These are phyloP conservation scores for Pichia kudriavzevii DNA, from an alignment of 1,139 yeast genomes.

Conservation along the genomic window DNA sequence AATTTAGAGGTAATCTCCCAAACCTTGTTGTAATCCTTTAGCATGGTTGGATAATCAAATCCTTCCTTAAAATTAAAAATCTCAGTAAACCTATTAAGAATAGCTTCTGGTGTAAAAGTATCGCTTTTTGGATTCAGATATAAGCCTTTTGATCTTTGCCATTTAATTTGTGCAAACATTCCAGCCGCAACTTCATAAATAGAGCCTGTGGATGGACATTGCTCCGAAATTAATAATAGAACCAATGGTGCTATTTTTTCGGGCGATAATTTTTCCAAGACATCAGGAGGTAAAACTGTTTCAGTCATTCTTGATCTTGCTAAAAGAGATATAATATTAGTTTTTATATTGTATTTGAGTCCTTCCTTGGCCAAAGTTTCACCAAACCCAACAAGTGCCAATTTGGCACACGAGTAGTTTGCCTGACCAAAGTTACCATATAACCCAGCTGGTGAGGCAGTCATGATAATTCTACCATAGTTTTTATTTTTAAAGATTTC, in stretches of 20 bases:
- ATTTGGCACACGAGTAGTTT: slow-evolving; percentile 90
- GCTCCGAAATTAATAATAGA: slow-evolving; percentile 67
- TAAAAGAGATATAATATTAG: slow-evolving; percentile 86
- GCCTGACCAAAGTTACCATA: slow-evolving; percentile 97
- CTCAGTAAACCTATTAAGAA: slow-evolving; percentile 60
- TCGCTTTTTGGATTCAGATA: slow-evolving; percentile 66
- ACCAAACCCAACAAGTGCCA: slow-evolving; percentile 83
- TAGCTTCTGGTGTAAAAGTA: slow-evolving; percentile 77
- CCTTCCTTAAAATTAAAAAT: slow-evolving; percentile 55
- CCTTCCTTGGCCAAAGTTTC: slow-evolving; percentile 97
- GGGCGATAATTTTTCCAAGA: slow-evolving; percentile 74
- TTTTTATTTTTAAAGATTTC: slow-evolving; percentile 77
- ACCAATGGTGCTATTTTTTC: slow-evolving; percentile 90
- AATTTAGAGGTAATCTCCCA: slow-evolving; percentile 44
- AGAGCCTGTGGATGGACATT: slow-evolving; percentile 53
- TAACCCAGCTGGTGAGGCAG: slow-evolving; percentile 94
- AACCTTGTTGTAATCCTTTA: slow-evolving; percentile 54
- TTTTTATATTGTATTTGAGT: slow-evolving; percentile 68
- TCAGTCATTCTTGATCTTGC: slow-evolving; percentile 98
- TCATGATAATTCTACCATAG: slow-evolving; percentile 83
- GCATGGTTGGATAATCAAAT: slow-evolving; percentile 55
- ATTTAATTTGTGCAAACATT: slow-evolving; percentile 81
- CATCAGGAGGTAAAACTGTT: slow-evolving; percentile 74
- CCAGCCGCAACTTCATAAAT: slow-evolving; percentile 95
- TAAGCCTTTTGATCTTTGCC: slow-evolving; percentile 91